A percentile compares a stretch with the other conserved stretches of the same genome.
Conservation (phyloP, 1,284 basidiomycete species). For the Testicularia cyperi region DNA sequence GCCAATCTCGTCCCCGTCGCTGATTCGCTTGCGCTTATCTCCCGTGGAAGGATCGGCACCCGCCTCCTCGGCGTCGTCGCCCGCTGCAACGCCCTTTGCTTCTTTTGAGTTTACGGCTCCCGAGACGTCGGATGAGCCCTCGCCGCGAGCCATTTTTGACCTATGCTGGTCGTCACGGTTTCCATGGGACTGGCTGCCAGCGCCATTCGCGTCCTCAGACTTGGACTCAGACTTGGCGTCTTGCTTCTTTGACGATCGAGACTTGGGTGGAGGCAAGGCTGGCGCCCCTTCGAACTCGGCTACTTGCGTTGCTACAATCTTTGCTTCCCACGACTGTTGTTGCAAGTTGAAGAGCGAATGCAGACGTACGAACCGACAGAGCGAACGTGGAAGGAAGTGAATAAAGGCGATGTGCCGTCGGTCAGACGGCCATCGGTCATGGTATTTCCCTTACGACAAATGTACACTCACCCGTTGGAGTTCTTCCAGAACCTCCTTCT, state of each 20-base stretch:
- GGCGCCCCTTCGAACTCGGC: conserved; percentile 79
- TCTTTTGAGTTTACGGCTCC: conserved; percentile 8
- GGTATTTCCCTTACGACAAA: no score
- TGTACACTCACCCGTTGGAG: conserved; percentile 84
- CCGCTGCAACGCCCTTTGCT: background rate
- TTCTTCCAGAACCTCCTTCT: conserved; percentile 84
- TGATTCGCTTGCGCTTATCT: conserved; percentile 58
- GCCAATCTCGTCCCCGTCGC: conserved; percentile 80
- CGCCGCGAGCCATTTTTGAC: conserved; percentile 32
- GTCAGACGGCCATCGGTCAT: no score
- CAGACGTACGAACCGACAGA: no score
- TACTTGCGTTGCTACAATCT: conserved; percentile 85
- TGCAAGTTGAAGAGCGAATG: conserved; percentile 1
- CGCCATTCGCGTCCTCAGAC: conserved; percentile 9
- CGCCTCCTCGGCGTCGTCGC: conserved; percentile 4
- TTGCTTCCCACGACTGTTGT: conserved; percentile 85
- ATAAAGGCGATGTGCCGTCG: no score
- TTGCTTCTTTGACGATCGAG: conserved; percentile 29
- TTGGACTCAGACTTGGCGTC: conserved; percentile 29
- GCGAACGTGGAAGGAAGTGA: no score
- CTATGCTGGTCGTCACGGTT: conserved; percentile 21
- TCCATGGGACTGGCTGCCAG: conserved; percentile 4
- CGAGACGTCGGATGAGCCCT: conserved; percentile 20
- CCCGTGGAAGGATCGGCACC: conserved; percentile 24
- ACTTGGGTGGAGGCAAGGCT: conserved; percentile 32